Conservation (phyloP, 78 protist genomes). For the slime mould (Dictyostelium discoideum) region DNA sequence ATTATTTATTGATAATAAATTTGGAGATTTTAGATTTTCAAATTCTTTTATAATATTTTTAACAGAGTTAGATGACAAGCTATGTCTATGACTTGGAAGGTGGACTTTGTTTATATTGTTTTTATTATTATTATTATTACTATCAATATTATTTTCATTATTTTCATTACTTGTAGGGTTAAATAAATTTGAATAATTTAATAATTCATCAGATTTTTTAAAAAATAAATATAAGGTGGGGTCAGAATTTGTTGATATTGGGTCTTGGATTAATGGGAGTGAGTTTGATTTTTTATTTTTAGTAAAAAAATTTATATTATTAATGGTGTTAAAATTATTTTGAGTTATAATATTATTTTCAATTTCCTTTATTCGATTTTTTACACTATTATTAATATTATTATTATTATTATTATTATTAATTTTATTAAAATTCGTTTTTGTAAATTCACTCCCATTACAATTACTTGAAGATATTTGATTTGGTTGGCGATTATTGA, state of each 20-base stretch:
- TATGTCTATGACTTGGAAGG: neutral
- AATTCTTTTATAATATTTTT: neutral
- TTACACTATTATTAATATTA: neutral
- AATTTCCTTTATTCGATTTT: neutral
- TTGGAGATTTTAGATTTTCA: neutral
- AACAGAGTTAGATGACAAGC: neutral
- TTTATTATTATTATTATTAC: neutral
- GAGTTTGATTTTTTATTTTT: neutral
- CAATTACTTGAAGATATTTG: neutral
- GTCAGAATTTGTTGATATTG: neutral
- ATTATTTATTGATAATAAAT: neutral
- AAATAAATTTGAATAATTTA: neutral
- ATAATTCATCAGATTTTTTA: neutral
- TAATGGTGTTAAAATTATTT: neutral
- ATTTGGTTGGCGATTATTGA: neutral
- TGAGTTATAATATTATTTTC: neutral
- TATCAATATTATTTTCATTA: neutral
- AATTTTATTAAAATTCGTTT: neutral
- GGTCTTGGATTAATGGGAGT: neutral
- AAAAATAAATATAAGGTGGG: neutral
- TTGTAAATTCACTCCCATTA: neutral
- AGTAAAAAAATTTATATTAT: neutral
- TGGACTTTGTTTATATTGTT: neutral
- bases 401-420: neutral
- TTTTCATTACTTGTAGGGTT: neutral